Conservation (phyloP, 2,329 filamentous ascomycete species). For the Aspergillus luchuensis region DNA sequence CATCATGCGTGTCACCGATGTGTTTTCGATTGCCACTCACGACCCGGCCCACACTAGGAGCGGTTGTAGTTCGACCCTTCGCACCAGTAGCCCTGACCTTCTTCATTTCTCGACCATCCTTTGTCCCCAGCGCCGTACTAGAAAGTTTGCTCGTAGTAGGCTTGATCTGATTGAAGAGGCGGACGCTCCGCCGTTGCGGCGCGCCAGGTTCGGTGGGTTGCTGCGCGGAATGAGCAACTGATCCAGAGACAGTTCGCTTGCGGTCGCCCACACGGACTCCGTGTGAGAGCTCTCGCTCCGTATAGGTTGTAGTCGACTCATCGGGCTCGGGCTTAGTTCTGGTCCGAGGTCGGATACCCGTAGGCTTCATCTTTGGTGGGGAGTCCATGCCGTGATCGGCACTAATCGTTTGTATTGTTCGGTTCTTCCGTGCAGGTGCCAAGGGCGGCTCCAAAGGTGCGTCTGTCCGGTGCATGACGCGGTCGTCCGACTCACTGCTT, state of each 20-base stretch:
- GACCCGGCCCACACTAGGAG: constrained; percentile 76
- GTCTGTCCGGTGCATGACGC: constrained; percentile 37
- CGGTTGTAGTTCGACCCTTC: constrained; percentile 66
- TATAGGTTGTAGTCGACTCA: constrained; percentile 39
- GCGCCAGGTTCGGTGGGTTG: constrained; percentile 64
- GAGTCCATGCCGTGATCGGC: constrained; percentile 55
- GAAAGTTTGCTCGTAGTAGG: constrained; percentile 66
- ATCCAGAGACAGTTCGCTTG: constrained; percentile 91
- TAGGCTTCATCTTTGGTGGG: constrained; percentile 66
- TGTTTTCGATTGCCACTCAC: constrained; percentile 89
- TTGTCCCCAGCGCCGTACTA: constrained; percentile 59
- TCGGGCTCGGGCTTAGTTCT: constrained; percentile 43
- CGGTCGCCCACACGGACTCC: constrained; percentile 59
- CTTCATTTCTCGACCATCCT: constrained; percentile 73
- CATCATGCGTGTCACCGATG: constrained; percentile 57
- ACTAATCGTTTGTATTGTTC: constrained; percentile 57
- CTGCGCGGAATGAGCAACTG: constrained; percentile 57
- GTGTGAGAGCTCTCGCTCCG: constrained; percentile 35
- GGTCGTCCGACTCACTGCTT: constrained; percentile 46
- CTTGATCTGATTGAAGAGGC: constrained; percentile 71
- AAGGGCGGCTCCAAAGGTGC: constrained; percentile 46
- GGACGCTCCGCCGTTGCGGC: constrained; percentile 69
- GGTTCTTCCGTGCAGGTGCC: constrained; percentile 52
- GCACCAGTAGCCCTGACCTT: constrained; percentile 76
- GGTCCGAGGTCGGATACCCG: constrained; percentile 45